Base-by-base conservation (phyloP, 805 yeast species). In the Tetrapisispora pingtungensis region DNA sequence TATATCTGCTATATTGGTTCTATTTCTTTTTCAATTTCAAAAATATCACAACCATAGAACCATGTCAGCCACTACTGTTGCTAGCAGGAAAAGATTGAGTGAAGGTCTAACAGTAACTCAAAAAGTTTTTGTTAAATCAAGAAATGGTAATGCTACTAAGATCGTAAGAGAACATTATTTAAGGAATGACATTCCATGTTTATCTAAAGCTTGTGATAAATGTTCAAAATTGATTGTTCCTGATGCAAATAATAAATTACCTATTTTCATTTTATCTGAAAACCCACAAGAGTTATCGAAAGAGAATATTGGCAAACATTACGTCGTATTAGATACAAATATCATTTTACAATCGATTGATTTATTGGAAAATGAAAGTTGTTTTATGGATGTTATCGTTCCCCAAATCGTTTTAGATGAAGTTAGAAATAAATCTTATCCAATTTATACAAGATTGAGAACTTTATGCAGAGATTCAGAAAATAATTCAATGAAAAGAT, bases 401-500 rank as follows among this genome's bases (percentile, higher is more conserved):
- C 96, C 97, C 1, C 98, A 93, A 61, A 84, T 95, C 7, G 97
- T 87, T 2, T 69, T 93, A 31, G 97, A 94, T 53, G 97, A 93
- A 63, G 96, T 90, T 10, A 77, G 86, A 51, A 87, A 87, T 59
- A 73, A 81, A 57, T 85, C 95, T 41, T 77, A 80, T 57, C 96
- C 98, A 4, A 80, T 90, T 17, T 93, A 89, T 61, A 79, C 84
- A 55, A 74, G 98, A 59, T 65, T 90, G 40, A 74, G 97, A 56
- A 75, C 84, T 2, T 67, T 93, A 17, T 79, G 85, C 27, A 81
- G 84, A 53, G 72, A 69, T 34, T 56, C 61, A 42, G 65, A 59
- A 41, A 62, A 62, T 22, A 86, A 80, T 43, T 10, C 37, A n/a
- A 84, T 76, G 33, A 93, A 93, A 64, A 71, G 97, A 48, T 86